A percentile compares a stretch with the other conserved stretches of the same genome.
Conservation (phyloP, 352 stramenopile species). For the Phytophthora syringae region DNA sequence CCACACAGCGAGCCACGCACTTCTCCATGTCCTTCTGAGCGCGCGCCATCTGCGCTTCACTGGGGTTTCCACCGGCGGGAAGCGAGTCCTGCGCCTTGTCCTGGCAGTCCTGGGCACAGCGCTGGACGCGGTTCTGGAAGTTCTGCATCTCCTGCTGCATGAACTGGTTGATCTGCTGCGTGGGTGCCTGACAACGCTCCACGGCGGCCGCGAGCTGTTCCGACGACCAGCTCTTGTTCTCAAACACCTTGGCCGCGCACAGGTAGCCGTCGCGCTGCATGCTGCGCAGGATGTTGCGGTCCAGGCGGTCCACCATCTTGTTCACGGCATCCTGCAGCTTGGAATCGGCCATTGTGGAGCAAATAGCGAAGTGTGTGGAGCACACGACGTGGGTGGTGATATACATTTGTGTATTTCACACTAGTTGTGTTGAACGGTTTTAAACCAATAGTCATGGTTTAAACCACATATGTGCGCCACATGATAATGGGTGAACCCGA, state of each 20-base stretch:
- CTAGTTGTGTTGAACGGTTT: no score
- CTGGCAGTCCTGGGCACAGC: conserved; percentile 88
- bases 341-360: conserved; percentile 64
- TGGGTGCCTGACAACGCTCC: conserved; percentile 86
- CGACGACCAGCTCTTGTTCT: conserved; percentile 80
- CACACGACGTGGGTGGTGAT: conserved; percentile 3
- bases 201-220: conserved; percentile 86
- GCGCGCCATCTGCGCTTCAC: conserved; percentile 66
- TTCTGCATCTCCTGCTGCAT: conserved; percentile 85
- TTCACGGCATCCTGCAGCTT: conserved; percentile 85
- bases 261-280: conserved; percentile 86
- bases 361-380: conserved; percentile 8
- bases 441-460: no score
- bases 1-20: conserved; percentile 72
- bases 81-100: conserved; percentile 81
- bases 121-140: conserved; percentile 88
- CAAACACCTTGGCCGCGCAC: conserved; percentile 89
- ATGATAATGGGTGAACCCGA: background rate
- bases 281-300: conserved; percentile 73
- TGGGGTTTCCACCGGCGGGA: conserved; percentile 62
- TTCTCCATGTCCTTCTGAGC: conserved; percentile 82
- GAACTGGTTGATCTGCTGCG: conserved; percentile 86
- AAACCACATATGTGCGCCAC: background rate
- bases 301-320: conserved; percentile 87
- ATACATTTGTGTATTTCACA: no score